Evolutionary conservation across 2,329 filamentous ascomycete species (phyloP).

Genomic region (Teratosphaeria zuluensis): DNA sequence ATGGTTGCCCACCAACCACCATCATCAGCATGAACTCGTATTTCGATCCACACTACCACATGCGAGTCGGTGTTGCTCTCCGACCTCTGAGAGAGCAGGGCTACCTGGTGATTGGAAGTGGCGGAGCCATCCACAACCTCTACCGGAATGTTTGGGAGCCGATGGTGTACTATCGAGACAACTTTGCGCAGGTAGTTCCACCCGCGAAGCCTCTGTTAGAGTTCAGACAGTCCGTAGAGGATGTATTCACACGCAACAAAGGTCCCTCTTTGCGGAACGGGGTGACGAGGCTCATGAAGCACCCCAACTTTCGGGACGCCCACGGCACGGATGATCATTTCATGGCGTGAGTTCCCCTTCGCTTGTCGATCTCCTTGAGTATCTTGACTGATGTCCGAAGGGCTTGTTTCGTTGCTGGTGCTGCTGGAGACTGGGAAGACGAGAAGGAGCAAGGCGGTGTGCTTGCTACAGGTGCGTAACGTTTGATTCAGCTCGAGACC

Average conservation of each 20-base stretch:
- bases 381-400: not conserved
- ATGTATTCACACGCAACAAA: conserved; percentile 45
- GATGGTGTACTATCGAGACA: conserved; percentile 55
- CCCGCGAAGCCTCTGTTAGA: conserved; percentile 53
- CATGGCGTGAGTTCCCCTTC: conserved; percentile 37
- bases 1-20: conserved; percentile 56
- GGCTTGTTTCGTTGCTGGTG: conserved; percentile 51
- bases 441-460: not conserved
- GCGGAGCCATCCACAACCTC: conserved; percentile 61
- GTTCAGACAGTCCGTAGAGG: conserved; percentile 56
- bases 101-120: conserved; percentile 49
- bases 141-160: conserved; percentile 57
- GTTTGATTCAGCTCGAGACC: conserved; percentile 46
- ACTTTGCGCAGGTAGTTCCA: conserved; percentile 50
- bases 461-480: conserved; percentile 5
- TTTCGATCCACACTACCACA: conserved; percentile 48
- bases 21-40: conserved; percentile 47
- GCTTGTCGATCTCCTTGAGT: not conserved
- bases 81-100: conserved; percentile 45
- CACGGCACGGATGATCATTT: conserved; percentile 64
- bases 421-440: conserved; percentile 10
- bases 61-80: conserved; percentile 49
- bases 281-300: conserved; percentile 57
- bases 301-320: conserved; percentile 55
- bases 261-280: conserved; percentile 47